phyloP scores from a whole-genome alignment of 1,284 basidiomycete genomes.

The Naganishia liquefaciens region DNA sequence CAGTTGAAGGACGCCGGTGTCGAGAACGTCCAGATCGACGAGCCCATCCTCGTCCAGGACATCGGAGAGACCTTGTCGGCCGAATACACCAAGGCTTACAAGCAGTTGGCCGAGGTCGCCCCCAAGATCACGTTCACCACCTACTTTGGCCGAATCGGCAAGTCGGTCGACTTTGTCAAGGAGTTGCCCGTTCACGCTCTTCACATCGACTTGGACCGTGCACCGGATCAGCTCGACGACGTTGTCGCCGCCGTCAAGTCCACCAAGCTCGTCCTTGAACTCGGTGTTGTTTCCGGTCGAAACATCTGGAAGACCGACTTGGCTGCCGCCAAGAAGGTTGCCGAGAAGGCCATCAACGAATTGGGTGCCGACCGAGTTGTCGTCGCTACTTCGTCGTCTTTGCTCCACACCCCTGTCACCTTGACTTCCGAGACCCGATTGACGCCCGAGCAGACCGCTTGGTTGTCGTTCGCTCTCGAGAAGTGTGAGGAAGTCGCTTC shows the following conservation, averaged over 20 bases:
- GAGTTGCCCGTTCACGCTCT: slow-evolving; percentile 93
- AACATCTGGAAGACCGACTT: slow-evolving; percentile 99
- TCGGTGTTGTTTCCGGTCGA: slow-evolving; percentile 96
- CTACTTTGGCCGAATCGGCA: slow-evolving; percentile 95
- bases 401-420: slow-evolving; percentile 97
- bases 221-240: slow-evolving; percentile 81
- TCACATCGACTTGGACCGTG: slow-evolving; percentile 96
- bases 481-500: slow-evolving; percentile 90
- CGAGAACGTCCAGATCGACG: slow-evolving; percentile 94
- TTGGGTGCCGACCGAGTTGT: slow-evolving; percentile 87
- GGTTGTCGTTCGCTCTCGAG: slow-evolving; percentile 99
- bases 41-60: slow-evolving; percentile 95
- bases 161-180: slow-evolving; percentile 83
- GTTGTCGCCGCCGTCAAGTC: slow-evolving; percentile 81
- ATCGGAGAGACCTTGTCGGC: slow-evolving; percentile 74
- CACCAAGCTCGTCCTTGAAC: slow-evolving; percentile 79
- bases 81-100: slow-evolving; percentile 80
- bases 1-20: slow-evolving; percentile 93
- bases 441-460: slow-evolving; percentile 86
- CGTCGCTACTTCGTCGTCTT: slow-evolving; percentile 93
- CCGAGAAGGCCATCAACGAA: slow-evolving; percentile 77
- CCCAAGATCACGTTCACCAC: slow-evolving; percentile 93
- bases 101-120: slow-evolving; percentile 75
- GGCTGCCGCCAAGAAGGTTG: slow-evolving; percentile 74
- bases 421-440: slow-evolving; percentile 91